These are phyloP conservation scores for Waitea zeae DNA, from an alignment of 1,284 basidiomycete species.

Conservation along the genomic window DNA sequence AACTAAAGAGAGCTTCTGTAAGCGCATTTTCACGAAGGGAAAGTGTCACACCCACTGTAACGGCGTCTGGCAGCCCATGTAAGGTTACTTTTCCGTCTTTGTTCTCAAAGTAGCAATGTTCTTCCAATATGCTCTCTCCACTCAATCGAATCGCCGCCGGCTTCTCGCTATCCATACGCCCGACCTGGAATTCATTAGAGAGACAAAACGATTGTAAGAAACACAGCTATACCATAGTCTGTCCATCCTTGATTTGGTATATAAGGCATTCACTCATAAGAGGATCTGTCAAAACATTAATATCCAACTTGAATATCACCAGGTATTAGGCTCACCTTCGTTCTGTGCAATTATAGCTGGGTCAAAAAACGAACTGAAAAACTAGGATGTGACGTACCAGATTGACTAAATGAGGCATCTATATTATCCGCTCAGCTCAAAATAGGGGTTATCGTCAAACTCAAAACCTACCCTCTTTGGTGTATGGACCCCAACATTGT, in stretches of 20 bases:
- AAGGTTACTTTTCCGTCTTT: slow-evolving; percentile 74
- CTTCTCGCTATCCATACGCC: slow-evolving; percentile 64
- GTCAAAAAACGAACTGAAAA: no score
- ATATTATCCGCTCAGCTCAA: no score
- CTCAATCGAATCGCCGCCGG: slow-evolving; percentile 84
- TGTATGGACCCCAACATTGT: slow-evolving; percentile 91
- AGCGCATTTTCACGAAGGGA: slow-evolving; percentile 3
- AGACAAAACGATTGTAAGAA: not conserved
- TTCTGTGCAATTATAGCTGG: no score
- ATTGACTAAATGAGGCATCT: slow-evolving; percentile 94
- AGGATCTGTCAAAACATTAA: slow-evolving; percentile 35
- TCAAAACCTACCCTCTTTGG: slow-evolving; percentile 70
- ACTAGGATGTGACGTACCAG: no score
- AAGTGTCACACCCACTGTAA: slow-evolving; percentile 45
- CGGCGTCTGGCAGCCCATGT: slow-evolving; percentile 60
- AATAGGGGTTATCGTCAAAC: no score
- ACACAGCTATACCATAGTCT: slow-evolving; percentile 45
- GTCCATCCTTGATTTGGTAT: slow-evolving; percentile 87
- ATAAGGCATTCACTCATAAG: slow-evolving; percentile 87
- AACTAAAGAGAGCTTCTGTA: slow-evolving; percentile 28
- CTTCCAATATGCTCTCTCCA: slow-evolving; percentile 80
- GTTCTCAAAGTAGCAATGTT: slow-evolving; percentile 89
- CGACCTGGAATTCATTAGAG: slow-evolving; percentile 31
- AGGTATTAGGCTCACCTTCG: not conserved
- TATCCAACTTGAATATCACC: slow-evolving; percentile 2